Conservation (phyloP, 2,329 filamentous ascomycete species). For the Dactylonectria macrodidyma region DNA sequence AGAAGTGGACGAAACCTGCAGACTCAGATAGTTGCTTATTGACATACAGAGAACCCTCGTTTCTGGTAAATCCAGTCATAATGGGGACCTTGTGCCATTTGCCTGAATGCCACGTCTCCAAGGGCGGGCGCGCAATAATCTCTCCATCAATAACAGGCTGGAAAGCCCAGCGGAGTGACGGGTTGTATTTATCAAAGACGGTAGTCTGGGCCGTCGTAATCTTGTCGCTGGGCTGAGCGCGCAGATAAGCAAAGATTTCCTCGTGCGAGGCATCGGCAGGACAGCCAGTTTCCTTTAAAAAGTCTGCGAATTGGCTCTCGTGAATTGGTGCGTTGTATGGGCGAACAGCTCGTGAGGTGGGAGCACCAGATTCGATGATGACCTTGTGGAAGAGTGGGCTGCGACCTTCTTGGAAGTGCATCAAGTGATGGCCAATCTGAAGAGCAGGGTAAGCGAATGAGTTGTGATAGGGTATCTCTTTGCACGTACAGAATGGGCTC, state of each 20-base stretch:
- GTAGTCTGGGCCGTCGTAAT: constrained; percentile 55
- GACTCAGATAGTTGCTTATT: constrained; percentile 63
- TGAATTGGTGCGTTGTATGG: constrained; percentile 72
- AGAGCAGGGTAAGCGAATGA: constrained; percentile 3
- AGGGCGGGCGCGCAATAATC: constrained; percentile 70
- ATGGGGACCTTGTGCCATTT: constrained; percentile 58
- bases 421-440: constrained; percentile 78
- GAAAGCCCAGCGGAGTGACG: constrained; percentile 72
- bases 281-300: constrained; percentile 33
- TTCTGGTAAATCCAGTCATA: constrained; percentile 78
- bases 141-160: constrained; percentile 76
- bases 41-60: constrained; percentile 78
- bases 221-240: constrained; percentile 51
- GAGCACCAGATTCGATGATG: constrained; percentile 70
- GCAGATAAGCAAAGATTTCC: constrained; percentile 64
- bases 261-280: constrained; percentile 31
- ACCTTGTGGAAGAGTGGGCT: constrained; percentile 65
- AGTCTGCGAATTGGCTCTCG: constrained; percentile 65
- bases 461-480: accelerated
- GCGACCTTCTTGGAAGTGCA: constrained; percentile 60
- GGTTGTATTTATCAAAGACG: constrained; percentile 62
- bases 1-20: constrained; percentile 72
- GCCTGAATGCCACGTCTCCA: constrained; percentile 65
- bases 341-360: constrained; percentile 67
- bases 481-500: constrained; percentile 63